Evolutionary conservation across 2,329 filamentous ascomycete species (phyloP), one percentile per base, ranked within the genome.

Genomic region (Emydomyces testavorans): DNA sequence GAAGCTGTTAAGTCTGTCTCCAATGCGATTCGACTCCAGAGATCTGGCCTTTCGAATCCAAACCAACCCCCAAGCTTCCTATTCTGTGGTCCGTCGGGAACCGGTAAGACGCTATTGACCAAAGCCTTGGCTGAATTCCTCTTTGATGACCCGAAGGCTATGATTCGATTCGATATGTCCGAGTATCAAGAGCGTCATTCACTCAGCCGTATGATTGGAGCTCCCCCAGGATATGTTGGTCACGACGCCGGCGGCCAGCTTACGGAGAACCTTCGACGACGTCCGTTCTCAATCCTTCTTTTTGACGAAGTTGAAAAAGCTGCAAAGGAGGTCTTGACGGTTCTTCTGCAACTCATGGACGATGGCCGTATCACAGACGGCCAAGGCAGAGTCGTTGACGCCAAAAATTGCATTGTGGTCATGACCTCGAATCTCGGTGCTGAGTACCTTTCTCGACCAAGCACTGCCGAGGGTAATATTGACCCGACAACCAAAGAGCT

Each of bases 81-180:
- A 50, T 98, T 98, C 79, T 96, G 92, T 61, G 92, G 92, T 72
- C 92, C 92, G 11, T 96, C 90, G 0, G 92, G 92, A 73, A 98
- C 92, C 10, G 92, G 92, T 74, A 98, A 98, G 72, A 98, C 92
- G 15, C 74, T 98, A 16, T 80, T 98, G 50, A 96, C 90, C 55
- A 98, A 98, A 69, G 92, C 90, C 13, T 76, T 98, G 51, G 92
- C 92, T 41, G 92, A 98, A 66, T 98, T 98, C 72, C 74, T 98
- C 23, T 98, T 98, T 71, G 92, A 98, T 63, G 92, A 98, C 58
- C 71, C 90, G 21, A 95, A 95, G 72, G 75, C 90, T 28, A 96
- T 98, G 92, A 94, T 98, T 59, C 84, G 92, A 32, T 94, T 98
- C 71, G 92, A 98, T 65, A 98, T 98, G 92, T 96, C 90, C 4